These are phyloP conservation scores for Candida cerambycidarum DNA, from an alignment of 805 yeast species.

Conservation along the genomic window DNA sequence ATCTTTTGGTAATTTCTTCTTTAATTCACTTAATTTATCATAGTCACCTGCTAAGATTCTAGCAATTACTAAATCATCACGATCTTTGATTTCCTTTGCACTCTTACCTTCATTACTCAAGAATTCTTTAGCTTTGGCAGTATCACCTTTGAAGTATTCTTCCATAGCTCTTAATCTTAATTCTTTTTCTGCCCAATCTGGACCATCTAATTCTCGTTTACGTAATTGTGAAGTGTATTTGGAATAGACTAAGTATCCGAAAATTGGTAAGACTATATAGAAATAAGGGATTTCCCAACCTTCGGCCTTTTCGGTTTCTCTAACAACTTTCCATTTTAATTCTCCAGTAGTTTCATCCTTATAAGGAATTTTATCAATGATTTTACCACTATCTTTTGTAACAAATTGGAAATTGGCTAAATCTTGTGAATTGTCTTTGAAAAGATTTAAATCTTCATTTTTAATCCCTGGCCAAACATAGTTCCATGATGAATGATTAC, in stretches of 20 bases:
- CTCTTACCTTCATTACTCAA: conserved; percentile 53
- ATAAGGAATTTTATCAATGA: conserved; percentile 81
- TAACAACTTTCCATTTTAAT: conserved; percentile 72
- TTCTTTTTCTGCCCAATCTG: conserved; percentile 84
- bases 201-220: conserved; percentile 42
- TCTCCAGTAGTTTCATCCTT: conserved; percentile 78
- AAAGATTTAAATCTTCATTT: conserved; percentile 53
- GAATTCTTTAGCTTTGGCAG: conserved; percentile 52
- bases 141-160: conserved; percentile 54
- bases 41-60: conserved; percentile 82
- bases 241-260: conserved; percentile 54
- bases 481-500: conserved; percentile 55
- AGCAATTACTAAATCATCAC: conserved; percentile 78
- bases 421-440: conserved; percentile 60
- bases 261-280: conserved; percentile 70
- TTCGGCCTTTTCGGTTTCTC: conserved; percentile 70
- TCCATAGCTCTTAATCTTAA: conserved; percentile 73
- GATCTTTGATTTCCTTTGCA: conserved; percentile 55
- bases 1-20: conserved; percentile 45
- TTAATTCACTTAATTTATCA: conserved; percentile 63
- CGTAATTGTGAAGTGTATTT: conserved; percentile 45
- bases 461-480: conserved; percentile 48
- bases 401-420: conserved; percentile 54
- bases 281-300: conserved; percentile 83
- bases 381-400: conserved; percentile 52